These are phyloP conservation scores for Madurella mycetomatis DNA, from an alignment of 2,329 filamentous ascomycete species.

Conservation along the genomic window DNA sequence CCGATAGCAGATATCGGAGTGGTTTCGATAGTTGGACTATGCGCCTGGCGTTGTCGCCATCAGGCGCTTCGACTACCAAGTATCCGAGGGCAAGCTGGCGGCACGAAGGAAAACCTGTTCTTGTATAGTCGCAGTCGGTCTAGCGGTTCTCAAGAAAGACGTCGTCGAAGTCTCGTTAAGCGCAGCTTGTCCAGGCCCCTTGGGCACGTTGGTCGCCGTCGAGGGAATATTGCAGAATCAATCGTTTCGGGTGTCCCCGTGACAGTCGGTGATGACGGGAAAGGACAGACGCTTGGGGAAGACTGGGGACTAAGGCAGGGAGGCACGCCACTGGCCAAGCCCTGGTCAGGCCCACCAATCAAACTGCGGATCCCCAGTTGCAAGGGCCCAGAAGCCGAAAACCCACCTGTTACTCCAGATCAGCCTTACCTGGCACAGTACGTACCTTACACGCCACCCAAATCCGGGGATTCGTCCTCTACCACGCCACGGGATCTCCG, in stretches of 20 bases:
- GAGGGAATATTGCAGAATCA: too few relatives aligned
- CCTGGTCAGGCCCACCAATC: not conserved
- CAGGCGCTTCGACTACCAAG: not conserved
- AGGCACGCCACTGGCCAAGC: not conserved
- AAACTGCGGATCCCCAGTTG: not conserved
- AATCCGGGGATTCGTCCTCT: too few relatives aligned
- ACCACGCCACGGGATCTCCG: too few relatives aligned
- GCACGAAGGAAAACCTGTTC: not conserved
- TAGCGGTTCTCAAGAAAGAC: not conserved
- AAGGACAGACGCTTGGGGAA: too few relatives aligned
- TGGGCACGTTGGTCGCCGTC: too few relatives aligned
- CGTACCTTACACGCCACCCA: too few relatives aligned
- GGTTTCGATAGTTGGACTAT: constrained; percentile 3
- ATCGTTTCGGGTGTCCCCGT: too few relatives aligned
- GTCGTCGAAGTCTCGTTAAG: not conserved
- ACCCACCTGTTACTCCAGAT: not conserved
- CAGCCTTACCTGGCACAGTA: not conserved
- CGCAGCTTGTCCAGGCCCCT: too few relatives aligned
- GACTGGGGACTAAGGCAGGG: not conserved
- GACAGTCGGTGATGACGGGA: too few relatives aligned
- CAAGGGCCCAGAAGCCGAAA: not conserved
- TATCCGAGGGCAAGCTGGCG: not conserved
- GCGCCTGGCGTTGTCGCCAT: constrained; percentile 8
- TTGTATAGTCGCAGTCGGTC: not conserved
- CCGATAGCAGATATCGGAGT: not conserved